Percentiles rank a stretch among this genome's conserved stretches.
Evolutionary conservation across 176 grass and related monocot species (phyloP).

Genomic region (Alloteropsis semialata): DNA sequence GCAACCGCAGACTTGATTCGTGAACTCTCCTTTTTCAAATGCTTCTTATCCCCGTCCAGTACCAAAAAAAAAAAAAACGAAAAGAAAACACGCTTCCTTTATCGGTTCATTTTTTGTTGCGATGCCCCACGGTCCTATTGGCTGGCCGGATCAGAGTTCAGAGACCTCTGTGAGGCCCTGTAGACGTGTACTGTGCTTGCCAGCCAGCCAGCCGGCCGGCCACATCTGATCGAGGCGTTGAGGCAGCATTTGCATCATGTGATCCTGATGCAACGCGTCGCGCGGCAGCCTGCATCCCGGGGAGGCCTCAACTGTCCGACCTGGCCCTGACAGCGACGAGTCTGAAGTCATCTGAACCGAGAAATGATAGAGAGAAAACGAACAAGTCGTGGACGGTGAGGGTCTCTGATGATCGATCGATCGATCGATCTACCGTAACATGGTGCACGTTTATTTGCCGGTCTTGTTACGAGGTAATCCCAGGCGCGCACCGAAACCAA

Average conservation of each 20-base stretch:
- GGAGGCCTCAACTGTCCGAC: not conserved
- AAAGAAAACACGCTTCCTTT: not conserved
- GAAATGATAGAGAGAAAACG: not conserved
- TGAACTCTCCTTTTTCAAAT: not conserved
- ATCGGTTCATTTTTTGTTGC: not conserved
- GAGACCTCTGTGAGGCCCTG: too few species aligned
- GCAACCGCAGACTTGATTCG: too few species aligned
- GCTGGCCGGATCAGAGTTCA: not conserved
- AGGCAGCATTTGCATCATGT: conserved; percentile 20
- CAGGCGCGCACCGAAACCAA: not conserved
- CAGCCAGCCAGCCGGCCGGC: conserved; percentile 4
- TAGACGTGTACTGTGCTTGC: not conserved
- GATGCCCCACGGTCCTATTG: not conserved
- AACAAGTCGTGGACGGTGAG: not conserved
- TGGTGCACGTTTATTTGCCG: too few species aligned
- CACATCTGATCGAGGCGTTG: not conserved
- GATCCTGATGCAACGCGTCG: conserved; percentile 2
- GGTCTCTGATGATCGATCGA: too few species aligned
- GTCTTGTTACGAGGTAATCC: not conserved
- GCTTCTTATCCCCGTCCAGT: not conserved
- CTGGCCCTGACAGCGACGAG: not conserved
- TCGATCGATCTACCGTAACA: not conserved
- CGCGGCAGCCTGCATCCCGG: conserved; percentile 26
- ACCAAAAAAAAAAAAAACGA: not conserved
- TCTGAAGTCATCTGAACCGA: too few species aligned